Base-by-base conservation (phyloP, 169 alveolate genomes). In the Plasmodium gaboni region DNA sequence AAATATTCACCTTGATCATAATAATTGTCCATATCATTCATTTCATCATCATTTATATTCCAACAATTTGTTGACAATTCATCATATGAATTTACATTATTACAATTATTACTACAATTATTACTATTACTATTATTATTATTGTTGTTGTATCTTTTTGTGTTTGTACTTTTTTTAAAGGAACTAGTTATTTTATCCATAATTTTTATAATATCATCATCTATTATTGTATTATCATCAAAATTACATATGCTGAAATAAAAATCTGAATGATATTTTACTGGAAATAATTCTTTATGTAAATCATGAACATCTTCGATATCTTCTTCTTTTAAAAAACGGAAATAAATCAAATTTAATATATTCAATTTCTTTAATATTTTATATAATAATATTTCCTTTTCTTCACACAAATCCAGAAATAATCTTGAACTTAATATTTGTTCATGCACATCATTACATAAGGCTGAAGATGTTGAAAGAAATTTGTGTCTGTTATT, bases 201-300 rank as follows among this genome's bases (percentile, higher is more conserved):
- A 60, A 68, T 60, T 28, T 42, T 68, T n/a, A 72, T 68, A 26
- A 83, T 61, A 48, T 68, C 72, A 57, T 83, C 83, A 59, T 83
- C 91, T 12, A 83, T 46, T 60, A 67, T 46, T 68, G 55, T 83
- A 83, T 83, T 71, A 67, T 83, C 91, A 38, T 69, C 85, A 83
- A 83, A 83, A 59, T 83, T 83, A 57, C 91, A 83, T 24, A 83
- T 83, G 59, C 91, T 83, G 19, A 83, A 83, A 48, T 83, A 83
- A 83, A 83, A 83, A 83, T 83, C 83, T 19, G 91, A 38, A 44
- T 83, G 91, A 60, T 83, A 83, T 48, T 83, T 83, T 9, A 83
- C 91, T 17, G 91, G 91, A 68, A 83, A 83, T 46, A 83, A 17
- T 60, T 83, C 91, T 22, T 42, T 83, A 60, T 83, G 91, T 46